A percentile compares a stretch with the other conserved stretches of the same genome.
Conservation (phyloP, 495 filamentous ascomycete genomes). For the Aspergillus ostianus region DNA sequence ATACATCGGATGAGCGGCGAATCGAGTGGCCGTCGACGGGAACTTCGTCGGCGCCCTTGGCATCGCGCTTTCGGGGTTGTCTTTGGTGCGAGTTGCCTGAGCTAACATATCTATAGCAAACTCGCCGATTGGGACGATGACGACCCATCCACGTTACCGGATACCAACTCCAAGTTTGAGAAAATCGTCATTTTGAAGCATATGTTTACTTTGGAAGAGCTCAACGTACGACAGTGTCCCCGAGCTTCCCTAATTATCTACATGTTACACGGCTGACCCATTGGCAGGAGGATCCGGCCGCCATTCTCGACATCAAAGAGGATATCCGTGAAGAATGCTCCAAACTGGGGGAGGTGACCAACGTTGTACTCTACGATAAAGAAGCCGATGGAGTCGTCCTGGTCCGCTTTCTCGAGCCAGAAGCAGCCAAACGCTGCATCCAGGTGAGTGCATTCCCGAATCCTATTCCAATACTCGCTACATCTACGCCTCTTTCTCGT, state of each 20-base stretch:
- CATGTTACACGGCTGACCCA: constrained; percentile 18
- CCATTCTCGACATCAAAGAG: constrained; percentile 86
- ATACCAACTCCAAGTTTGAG: constrained; percentile 62
- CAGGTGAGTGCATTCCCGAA: constrained; percentile 37
- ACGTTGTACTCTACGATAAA: constrained; percentile 84
- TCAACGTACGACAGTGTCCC: constrained; percentile 50
- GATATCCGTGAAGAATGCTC: constrained; percentile 88
- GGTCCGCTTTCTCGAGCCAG: constrained; percentile 69
- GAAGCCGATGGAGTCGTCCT: constrained; percentile 86
- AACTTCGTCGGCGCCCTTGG: not conserved
- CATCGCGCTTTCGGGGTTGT: too few relatives aligned
- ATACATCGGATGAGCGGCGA: too few relatives aligned
- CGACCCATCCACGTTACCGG: constrained; percentile 59
- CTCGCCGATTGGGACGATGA: constrained; percentile 93
- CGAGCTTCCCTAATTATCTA: not conserved
- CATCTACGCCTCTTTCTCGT: too few relatives aligned
- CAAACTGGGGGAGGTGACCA: constrained; percentile 85
- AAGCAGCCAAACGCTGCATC: constrained; percentile 72
- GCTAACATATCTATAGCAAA: constrained; percentile 51
- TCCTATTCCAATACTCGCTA: too few relatives aligned
- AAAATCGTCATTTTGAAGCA: constrained; percentile 86
- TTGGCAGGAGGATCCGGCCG: constrained; percentile 70
- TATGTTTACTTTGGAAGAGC: constrained; percentile 88
- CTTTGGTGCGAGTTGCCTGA: not conserved
- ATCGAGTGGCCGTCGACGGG: not conserved